Evolutionary conservation across 169 alveolate genomes (phyloP).

Genomic region (Sarcocystis neurona): DNA sequence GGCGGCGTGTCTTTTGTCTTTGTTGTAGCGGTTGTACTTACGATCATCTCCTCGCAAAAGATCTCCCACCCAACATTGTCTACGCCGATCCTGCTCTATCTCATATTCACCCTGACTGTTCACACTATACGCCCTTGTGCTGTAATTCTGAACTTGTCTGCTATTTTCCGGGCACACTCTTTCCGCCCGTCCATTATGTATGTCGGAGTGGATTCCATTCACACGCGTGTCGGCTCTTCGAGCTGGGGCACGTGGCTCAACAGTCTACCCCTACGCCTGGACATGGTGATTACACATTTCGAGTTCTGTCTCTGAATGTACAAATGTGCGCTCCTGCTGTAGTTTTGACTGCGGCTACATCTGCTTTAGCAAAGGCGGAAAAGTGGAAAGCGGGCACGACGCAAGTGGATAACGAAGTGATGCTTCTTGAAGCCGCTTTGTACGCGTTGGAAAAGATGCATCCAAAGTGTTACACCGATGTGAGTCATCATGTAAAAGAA

Average conservation of each 20-base stretch:
- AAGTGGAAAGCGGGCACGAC: neutral
- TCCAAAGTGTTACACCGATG: neutral
- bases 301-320: too few species aligned
- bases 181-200: too few species aligned
- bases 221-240: neutral
- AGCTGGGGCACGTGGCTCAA: neutral
- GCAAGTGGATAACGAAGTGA: neutral
- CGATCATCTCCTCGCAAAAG: too few species aligned
- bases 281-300: neutral
- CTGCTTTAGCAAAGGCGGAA: neutral
- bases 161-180: too few species aligned
- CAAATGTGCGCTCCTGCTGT: too few species aligned
- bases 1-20: too few species aligned
- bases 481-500: neutral
- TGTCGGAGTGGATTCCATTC: neutral
- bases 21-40: too few species aligned
- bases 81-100: too few species aligned
- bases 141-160: too few species aligned
- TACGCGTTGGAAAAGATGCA: conserved; percentile 16
- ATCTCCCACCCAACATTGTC: too few species aligned
- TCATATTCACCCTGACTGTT: too few species aligned
- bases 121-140: too few species aligned
- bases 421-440: neutral
- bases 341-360: neutral
- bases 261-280: neutral